These are phyloP conservation scores for Digitaria exilis DNA, from an alignment of 202 grass and related monocot genomes.

Conservation along the genomic window DNA sequence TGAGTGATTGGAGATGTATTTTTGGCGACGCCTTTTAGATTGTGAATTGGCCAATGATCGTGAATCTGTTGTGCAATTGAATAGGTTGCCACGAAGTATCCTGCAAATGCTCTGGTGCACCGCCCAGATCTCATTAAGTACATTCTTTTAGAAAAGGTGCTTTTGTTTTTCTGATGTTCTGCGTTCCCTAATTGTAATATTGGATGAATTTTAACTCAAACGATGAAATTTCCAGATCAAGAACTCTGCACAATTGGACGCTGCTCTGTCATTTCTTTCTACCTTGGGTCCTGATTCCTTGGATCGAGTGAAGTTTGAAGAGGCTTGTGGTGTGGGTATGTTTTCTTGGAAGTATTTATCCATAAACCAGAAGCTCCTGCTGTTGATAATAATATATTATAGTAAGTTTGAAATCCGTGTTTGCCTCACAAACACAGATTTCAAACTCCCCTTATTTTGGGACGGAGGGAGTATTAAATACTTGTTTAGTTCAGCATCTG, in stretches of 20 bases:
- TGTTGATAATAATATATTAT: too few species aligned
- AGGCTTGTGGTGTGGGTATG: slow-evolving; percentile 85
- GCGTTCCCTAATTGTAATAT: background rate
- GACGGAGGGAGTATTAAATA: too few species aligned
- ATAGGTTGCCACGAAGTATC: slow-evolving; percentile 90
- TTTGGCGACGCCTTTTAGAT: background rate
- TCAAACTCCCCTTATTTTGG: too few species aligned
- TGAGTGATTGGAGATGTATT: background rate
- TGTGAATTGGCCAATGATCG: background rate
- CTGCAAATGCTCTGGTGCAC: slow-evolving; percentile 71
- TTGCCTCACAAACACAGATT: too few species aligned
- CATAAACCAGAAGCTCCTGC: background rate
- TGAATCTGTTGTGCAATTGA: slow-evolving; percentile 8
- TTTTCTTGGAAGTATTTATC: slow-evolving; percentile 17
- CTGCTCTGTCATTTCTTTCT: slow-evolving; percentile 67
- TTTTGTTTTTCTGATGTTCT: background rate
- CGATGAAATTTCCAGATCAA: slow-evolving; percentile 69
- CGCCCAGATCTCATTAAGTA: slow-evolving; percentile 73
- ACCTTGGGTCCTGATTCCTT: slow-evolving; percentile 71
- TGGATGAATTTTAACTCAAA: slow-evolving; percentile 3
- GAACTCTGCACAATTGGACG: slow-evolving; percentile 77
- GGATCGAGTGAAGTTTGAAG: slow-evolving; percentile 68
- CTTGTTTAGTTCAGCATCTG: background rate
- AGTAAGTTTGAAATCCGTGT: too few species aligned
- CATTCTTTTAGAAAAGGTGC: slow-evolving; percentile 67